phyloP scores from a whole-genome alignment of 768 basidiomycete genomes.

The Suillus spraguei region DNA sequence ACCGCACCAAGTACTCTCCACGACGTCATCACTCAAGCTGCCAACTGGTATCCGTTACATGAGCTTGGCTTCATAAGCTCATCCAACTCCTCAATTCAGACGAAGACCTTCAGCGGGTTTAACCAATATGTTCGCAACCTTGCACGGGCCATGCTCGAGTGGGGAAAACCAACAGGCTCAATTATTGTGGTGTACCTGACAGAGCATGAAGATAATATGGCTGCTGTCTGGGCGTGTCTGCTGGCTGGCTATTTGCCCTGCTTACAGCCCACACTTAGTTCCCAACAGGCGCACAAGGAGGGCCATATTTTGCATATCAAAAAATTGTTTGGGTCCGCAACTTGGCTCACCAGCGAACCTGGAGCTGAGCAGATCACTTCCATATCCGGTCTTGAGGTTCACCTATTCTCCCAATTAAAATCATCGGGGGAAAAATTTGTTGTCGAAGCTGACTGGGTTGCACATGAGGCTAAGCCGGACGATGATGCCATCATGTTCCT shows the following conservation, averaged over 20 bases:
- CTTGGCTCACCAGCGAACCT: constrained; percentile 31
- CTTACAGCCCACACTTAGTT: constrained; percentile 34
- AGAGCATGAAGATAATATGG: constrained; percentile 38
- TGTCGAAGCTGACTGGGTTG: constrained; percentile 18
- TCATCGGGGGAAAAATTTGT: constrained; percentile 12
- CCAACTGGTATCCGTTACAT: constrained; percentile 23
- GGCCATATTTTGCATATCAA: constrained; percentile 31
- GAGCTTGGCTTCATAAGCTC: constrained; percentile 30
- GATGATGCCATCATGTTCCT: constrained; percentile 38
- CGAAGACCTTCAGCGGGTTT: constrained; percentile 26
- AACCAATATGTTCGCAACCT: constrained; percentile 19
- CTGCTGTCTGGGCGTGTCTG: constrained; percentile 33
- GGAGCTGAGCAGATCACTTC: constrained; percentile 28
- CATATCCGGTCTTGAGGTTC: constrained; percentile 27
- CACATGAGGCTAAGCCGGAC: constrained; percentile 25
- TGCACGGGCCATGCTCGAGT: constrained; percentile 22
- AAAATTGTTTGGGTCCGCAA: constrained; percentile 32
- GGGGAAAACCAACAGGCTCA: constrained; percentile 28
- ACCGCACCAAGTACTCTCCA: constrained; percentile 17
- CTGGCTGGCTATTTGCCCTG: constrained; percentile 33
- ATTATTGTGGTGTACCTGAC: constrained; percentile 32
- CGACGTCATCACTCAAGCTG: constrained; percentile 25
- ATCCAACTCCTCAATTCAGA: constrained; percentile 29
- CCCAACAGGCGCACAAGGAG: constrained; percentile 33
- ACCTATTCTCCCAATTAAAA: constrained; percentile 26